Evolutionary conservation across 2,329 filamentous ascomycete genomes (phyloP).

Genomic region (Apiospora phragmitis): DNA sequence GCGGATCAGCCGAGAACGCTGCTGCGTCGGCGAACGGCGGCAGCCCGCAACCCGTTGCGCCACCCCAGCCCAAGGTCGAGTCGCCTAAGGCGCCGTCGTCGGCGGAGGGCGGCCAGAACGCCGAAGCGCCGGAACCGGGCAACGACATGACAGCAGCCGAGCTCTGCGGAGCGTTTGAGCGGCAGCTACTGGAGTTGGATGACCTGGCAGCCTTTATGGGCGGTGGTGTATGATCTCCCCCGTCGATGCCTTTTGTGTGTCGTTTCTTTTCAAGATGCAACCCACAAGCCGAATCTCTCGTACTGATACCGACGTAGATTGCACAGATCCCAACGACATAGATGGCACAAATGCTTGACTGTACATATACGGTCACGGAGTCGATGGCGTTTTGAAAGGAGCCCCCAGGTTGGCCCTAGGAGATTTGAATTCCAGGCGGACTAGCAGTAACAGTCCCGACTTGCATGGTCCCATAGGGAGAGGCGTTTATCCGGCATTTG

Average conservation of each 20-base stretch:
- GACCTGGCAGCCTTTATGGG: slow-evolving; percentile 65
- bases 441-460: background rate
- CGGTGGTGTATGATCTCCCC: slow-evolving; percentile 50
- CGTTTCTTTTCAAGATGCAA: background rate
- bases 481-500: background rate
- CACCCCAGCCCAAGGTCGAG: slow-evolving; percentile 37
- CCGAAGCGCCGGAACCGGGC: slow-evolving; percentile 27
- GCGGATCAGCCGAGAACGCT: slow-evolving; percentile 50
- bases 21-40: slow-evolving; percentile 39
- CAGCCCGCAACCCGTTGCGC: slow-evolving; percentile 31
- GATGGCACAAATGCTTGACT: background rate
- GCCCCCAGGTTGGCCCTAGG: background rate
- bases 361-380: slow-evolving; percentile 5
- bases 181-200: slow-evolving; percentile 60
- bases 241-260: background rate
- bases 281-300: background rate
- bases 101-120: slow-evolving; percentile 22
- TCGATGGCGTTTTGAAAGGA: background rate
- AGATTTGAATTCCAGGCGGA: background rate
- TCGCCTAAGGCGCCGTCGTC: slow-evolving; percentile 31
- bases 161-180: slow-evolving; percentile 59
- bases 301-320: slow-evolving; percentile 9
- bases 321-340: slow-evolving; percentile 6
- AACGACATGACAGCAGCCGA: slow-evolving; percentile 60
- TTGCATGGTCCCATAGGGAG: slow-evolving; percentile 5